phyloP scores from a whole-genome alignment of 345 rosid genomes.

The Heritiera littoralis region DNA sequence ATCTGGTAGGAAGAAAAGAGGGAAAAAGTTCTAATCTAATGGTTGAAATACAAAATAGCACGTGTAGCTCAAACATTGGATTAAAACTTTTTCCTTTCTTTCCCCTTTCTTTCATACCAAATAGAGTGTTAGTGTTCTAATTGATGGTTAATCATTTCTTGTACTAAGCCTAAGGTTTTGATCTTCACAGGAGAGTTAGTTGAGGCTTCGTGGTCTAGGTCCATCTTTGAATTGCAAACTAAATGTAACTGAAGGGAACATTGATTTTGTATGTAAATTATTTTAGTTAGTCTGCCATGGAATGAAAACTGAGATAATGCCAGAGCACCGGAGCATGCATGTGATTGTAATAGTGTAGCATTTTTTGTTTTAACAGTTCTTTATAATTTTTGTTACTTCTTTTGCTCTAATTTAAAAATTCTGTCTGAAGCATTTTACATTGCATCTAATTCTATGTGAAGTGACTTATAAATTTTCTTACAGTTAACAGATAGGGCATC shows the following conservation, averaged over 20 bases:
- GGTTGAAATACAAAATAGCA: no score
- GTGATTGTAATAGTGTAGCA: neutral
- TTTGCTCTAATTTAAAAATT: neutral
- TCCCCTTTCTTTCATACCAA: no score
- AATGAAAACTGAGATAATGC: neutral
- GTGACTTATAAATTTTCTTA: conserved; percentile 25
- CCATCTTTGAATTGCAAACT: neutral
- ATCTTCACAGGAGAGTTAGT: neutral
- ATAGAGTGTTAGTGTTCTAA: neutral
- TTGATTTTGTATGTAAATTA: neutral
- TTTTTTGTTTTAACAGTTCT: neutral
- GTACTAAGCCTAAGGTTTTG: neutral
- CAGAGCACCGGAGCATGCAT: neutral
- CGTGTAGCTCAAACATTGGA: no score
- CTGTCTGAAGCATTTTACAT: conserved; percentile 10
- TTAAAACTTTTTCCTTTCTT: no score
- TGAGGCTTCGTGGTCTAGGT: neutral
- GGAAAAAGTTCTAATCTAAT: no score
- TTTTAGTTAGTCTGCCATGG: neutral
- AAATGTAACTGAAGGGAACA: conserved; percentile 1
- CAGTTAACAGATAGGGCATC: conserved; percentile 59
- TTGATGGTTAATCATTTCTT: neutral
- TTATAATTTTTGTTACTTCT: neutral
- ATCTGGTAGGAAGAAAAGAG: no score
- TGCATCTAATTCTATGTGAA: neutral